Evolutionary conservation across 495 filamentous ascomycete genomes (phyloP), one percentile per base, ranked within the genome.

Genomic region (Talaromyces thailandensis): DNA sequence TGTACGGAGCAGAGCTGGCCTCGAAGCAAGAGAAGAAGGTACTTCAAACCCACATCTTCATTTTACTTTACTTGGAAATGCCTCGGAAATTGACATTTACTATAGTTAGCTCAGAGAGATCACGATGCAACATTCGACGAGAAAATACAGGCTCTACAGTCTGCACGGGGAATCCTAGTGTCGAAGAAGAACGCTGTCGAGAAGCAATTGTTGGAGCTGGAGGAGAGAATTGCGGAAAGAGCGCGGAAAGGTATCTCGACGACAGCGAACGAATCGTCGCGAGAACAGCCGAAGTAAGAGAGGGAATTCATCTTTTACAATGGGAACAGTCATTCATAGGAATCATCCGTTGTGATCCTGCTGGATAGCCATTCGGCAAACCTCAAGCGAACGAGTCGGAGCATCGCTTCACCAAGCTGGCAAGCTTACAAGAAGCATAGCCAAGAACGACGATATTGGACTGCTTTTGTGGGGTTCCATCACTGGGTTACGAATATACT

Each of bases 1-100:
- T 79, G 45, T 84, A 84, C 63, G 82, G 82, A 12, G 82, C 82
- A 31, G 77, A 80, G 4, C 31, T 84, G 52, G 84, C 84, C 68
- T 79, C 74, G 1, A 64, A 75, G 25, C 67, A 75, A 62, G 78
- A 85, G 55, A 69, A 71, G 26, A 66, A 81, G 71, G 81, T 82
- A 67, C 28, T 66, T 63, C 48, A 32, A 24, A 32, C 48, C 31
- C 40, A 23, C 45, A 14, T 28, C 52, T 62, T 26, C 60, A 16
- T 53, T 32, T 12, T 37, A 21, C 37, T 32, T 35, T 21, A 50
- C 6, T 29, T 52, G 6, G 35, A 43, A 59, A 37, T 11, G 6
- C 23, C 26, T 40, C 37, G 12, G 50, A 37, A 5, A 37, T 24
- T 56, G 14, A 37, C 59, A 32, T 3, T 25, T 21, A 21, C 11